These are phyloP conservation scores for Aspergillus ustus DNA, from an alignment of 2,329 filamentous ascomycete species.

Conservation along the genomic window DNA sequence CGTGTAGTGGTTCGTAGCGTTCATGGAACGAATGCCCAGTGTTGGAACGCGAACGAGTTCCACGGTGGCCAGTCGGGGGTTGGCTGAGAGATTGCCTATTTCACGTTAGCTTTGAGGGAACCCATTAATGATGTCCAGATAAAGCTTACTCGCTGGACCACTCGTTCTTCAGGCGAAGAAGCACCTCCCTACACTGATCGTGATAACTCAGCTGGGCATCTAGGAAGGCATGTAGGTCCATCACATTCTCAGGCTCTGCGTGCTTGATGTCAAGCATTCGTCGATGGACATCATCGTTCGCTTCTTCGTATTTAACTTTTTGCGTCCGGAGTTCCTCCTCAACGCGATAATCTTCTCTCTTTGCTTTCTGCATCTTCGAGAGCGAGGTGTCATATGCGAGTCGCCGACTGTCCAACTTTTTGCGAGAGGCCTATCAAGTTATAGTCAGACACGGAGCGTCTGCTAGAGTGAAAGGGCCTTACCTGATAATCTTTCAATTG, in stretches of 20 bases:
- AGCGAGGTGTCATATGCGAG: constrained; percentile 90
- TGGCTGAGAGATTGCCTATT: constrained; percentile 32
- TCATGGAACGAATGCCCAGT: constrained; percentile 68
- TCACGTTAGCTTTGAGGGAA: constrained; percentile 12
- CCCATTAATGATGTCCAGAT: constrained; percentile 12
- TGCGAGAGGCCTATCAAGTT: constrained; percentile 69
- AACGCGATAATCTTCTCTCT: constrained; percentile 88
- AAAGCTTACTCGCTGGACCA: constrained; percentile 62
- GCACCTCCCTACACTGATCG: constrained; percentile 84
- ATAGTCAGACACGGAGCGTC: not conserved
- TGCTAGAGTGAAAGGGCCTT: constrained; percentile 22
- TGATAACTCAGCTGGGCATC: constrained; percentile 91
- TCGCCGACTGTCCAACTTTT: constrained; percentile 89
- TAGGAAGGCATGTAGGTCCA: constrained; percentile 78
- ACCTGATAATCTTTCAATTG: constrained; percentile 99
- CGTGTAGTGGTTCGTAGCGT: constrained; percentile 61
- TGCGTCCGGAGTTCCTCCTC: constrained; percentile 90
- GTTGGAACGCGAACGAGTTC: constrained; percentile 62
- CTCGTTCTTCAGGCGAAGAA: constrained; percentile 70
- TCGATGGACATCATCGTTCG: constrained; percentile 85
- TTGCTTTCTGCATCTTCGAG: constrained; percentile 88
- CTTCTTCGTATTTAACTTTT: constrained; percentile 96
- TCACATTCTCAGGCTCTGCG: constrained; percentile 79
- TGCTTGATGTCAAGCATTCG: constrained; percentile 98
- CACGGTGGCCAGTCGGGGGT: constrained; percentile 44